Conservation (phyloP, 192 early-diverging fungal genomes). For the Linderina pennispora region DNA sequence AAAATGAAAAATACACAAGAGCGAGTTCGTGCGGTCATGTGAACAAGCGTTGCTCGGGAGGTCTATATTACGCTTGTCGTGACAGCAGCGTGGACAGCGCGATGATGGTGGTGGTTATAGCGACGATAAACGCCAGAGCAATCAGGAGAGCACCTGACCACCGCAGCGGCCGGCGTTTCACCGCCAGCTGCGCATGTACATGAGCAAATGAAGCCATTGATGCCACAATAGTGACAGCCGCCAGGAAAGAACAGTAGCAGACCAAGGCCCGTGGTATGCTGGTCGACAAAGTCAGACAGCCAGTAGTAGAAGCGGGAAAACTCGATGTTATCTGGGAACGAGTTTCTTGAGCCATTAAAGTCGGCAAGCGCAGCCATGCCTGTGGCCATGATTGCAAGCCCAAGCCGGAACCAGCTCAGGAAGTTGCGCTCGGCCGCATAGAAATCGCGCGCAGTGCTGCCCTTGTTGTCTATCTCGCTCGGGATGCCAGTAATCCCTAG, state of each 20-base stretch:
- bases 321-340: neutral
- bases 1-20: no score
- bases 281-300: neutral
- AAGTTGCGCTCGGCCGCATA: constrained; percentile 40
- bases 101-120: neutral
- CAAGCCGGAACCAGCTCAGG: constrained; percentile 35
- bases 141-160: constrained; percentile 24
- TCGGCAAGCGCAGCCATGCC: constrained; percentile 19
- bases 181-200: constrained; percentile 22
- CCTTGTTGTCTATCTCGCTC: constrained; percentile 10
- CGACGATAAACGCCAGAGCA: constrained; percentile 9
- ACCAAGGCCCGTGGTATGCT: neutral
- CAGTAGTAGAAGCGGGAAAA: constrained; percentile 3
- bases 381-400: constrained; percentile 22
- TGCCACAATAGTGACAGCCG: constrained; percentile 10
- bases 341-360: neutral
- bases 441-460: constrained; percentile 38
- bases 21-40: no score
- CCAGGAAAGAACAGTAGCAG: constrained; percentile 12
- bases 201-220: constrained; percentile 14
- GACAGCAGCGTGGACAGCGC: neutral
- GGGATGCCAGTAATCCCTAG: neutral
- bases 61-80: neutral
- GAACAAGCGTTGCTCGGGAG: no score
- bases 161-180: constrained; percentile 8